These are phyloP conservation scores for Microdochium trichocladiopsis DNA, from an alignment of 2,329 filamentous ascomycete genomes.

Conservation along the genomic window DNA sequence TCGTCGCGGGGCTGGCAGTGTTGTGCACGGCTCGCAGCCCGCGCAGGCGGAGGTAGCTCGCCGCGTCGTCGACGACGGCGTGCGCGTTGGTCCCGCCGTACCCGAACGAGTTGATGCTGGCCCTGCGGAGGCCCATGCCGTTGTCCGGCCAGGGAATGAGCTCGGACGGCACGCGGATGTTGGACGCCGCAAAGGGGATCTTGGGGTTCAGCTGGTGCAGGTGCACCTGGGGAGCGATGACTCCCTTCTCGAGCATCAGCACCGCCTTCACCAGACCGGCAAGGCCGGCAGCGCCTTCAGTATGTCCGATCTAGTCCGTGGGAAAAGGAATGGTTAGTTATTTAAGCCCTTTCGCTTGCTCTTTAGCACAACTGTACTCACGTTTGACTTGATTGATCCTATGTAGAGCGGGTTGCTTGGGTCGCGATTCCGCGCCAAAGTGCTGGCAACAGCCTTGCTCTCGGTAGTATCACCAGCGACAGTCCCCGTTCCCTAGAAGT, in stretches of 20 bases:
- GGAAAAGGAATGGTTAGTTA: too few species aligned
- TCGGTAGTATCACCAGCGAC: not conserved
- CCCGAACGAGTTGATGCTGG: not conserved
- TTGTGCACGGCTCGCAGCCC: not conserved
- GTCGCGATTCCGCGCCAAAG: conserved; percentile 3
- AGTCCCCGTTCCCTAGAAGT: not conserved
- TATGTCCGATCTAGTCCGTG: not conserved
- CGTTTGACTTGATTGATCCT: not conserved
- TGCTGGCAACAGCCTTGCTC: not conserved
- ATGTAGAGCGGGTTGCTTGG: not conserved
- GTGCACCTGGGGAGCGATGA: not conserved
- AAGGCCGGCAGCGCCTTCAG: not conserved
- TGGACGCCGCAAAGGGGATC: not conserved
- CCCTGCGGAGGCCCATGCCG: not conserved
- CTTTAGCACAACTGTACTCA: too few species aligned
- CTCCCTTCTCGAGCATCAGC: not conserved
- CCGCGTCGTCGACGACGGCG: not conserved
- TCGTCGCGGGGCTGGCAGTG: not conserved
- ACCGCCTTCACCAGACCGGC: not conserved
- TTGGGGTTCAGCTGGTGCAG: not conserved
- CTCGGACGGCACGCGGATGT: not conserved
- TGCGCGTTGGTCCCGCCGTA: not conserved
- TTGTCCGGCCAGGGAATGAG: not conserved
- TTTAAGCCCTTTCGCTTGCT: too few species aligned
- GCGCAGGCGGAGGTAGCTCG: not conserved